phyloP scores from a whole-genome alignment of 305 asterid species.

The Petunia hybrid region DNA sequence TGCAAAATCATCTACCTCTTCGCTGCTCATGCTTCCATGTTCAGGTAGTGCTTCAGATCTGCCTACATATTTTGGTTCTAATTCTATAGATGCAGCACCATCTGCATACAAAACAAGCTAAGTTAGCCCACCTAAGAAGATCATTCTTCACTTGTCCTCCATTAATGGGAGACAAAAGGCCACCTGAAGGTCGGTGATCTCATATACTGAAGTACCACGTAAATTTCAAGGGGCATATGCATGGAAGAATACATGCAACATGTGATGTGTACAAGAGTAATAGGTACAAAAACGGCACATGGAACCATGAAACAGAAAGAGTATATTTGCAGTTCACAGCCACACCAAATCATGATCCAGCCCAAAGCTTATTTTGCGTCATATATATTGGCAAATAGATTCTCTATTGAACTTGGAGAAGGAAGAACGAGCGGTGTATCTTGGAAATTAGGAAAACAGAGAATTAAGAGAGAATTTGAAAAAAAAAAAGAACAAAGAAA shows the following conservation, averaged over 20 bases:
- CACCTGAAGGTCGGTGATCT: conserved; percentile 13
- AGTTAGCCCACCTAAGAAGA: conserved; percentile 20
- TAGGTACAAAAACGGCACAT: conserved; percentile 12
- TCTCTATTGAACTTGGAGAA: too few relatives aligned
- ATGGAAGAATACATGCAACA: neutral
- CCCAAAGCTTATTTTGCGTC: neutral
- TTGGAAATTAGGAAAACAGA: too few relatives aligned
- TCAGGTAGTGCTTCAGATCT: conserved; percentile 62
- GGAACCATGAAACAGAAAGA: neutral
- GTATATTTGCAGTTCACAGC: conserved; percentile 2
- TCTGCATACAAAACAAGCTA: conserved; percentile 55
- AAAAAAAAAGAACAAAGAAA: too few relatives aligned
- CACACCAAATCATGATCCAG: neutral
- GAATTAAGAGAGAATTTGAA: too few relatives aligned
- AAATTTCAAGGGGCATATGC: conserved; percentile 1
- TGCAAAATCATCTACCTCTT: conserved; percentile 69
- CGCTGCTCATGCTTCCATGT: conserved; percentile 81
- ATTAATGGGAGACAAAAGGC: conserved; percentile 13
- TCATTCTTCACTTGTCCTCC: neutral
- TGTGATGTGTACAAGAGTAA: neutral
- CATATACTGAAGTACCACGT: neutral
- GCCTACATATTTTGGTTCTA: conserved; percentile 82
- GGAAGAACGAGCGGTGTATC: too few relatives aligned
- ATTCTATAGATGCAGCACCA: conserved; percentile 84
- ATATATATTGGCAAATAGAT: too few relatives aligned